Conservation (phyloP, 2,329 filamentous ascomycete genomes). For the Teratosphaeria gauchensis region DNA sequence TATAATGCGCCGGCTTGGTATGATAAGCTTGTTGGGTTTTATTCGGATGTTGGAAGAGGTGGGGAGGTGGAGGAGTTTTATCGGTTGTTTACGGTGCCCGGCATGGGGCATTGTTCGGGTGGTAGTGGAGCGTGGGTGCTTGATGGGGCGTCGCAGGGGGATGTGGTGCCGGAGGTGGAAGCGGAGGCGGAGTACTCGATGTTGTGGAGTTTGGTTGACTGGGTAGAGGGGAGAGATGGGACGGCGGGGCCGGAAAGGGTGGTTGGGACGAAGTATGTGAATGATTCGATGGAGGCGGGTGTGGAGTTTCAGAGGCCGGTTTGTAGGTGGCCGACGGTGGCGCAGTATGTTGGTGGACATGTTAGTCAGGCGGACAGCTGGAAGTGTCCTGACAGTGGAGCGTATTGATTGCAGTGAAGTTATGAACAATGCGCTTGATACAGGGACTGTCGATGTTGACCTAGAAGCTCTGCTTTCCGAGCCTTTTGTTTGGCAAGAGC, state of each 20-base stretch:
- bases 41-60: conserved; percentile 32
- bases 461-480: conserved; percentile 28
- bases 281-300: conserved; percentile 13
- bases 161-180: conserved; percentile 5
- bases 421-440: background rate
- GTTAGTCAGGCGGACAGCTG: background rate
- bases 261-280: conserved; percentile 25
- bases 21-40: conserved; percentile 42
- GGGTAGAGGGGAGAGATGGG: conserved; percentile 26
- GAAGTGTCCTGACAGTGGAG: background rate
- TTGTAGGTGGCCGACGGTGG: background rate
- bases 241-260: conserved; percentile 24
- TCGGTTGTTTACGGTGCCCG: conserved; percentile 35
- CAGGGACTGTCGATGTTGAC: background rate
- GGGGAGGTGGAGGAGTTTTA: conserved; percentile 29
- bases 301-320: background rate
- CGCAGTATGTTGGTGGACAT: background rate
- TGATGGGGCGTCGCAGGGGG: conserved; percentile 27
- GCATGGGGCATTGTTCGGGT: conserved; percentile 32
- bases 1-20: background rate
- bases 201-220: conserved; percentile 26
- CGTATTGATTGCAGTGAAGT: background rate
- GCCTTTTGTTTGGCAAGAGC: conserved; percentile 34
- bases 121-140: conserved; percentile 37
- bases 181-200: conserved; percentile 23